Evolutionary conservation across 202 grass and related monocot species (phyloP).

Genomic region (Zizania palustris): DNA sequence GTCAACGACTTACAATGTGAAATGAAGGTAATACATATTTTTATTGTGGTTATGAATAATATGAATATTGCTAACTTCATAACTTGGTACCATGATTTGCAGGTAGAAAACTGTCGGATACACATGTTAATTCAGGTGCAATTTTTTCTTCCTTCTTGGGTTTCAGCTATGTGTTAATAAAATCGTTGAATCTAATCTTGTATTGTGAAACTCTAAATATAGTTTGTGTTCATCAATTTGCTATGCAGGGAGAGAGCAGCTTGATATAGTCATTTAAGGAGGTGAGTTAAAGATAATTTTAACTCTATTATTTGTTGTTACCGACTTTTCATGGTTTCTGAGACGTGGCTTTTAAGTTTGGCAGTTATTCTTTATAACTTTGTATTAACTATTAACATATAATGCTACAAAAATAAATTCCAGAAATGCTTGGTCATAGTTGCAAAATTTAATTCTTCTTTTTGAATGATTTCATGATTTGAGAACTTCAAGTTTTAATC

Average conservation of each 20-base stretch:
- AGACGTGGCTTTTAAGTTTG: background rate
- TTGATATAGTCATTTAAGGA: conserved; percentile 24
- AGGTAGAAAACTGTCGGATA: background rate
- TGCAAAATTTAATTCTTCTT: too few species aligned
- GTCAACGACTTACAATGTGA: too few species aligned
- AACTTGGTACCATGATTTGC: conserved; percentile 11
- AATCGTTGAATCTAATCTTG: background rate
- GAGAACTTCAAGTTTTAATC: conserved; percentile 53
- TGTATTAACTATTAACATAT: background rate
- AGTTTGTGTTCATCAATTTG: conserved; percentile 33
- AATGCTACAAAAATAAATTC: background rate
- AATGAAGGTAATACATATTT: background rate
- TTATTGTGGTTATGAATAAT: background rate
- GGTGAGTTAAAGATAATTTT: too few species aligned
- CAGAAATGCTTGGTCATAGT: background rate
- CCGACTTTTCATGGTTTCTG: background rate
- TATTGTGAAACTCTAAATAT: background rate
- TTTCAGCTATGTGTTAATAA: conserved; percentile 21
- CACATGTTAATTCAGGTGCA: conserved; percentile 6
- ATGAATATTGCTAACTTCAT: conserved; percentile 19
- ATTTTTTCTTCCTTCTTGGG: background rate
- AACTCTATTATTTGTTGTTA: background rate
- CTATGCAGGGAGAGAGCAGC: conserved; percentile 12
- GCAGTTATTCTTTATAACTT: background rate
- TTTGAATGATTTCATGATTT: conserved; percentile 28